phyloP scores from a whole-genome alignment of 202 grass and related monocot species.

The Elaeis oleifera region DNA sequence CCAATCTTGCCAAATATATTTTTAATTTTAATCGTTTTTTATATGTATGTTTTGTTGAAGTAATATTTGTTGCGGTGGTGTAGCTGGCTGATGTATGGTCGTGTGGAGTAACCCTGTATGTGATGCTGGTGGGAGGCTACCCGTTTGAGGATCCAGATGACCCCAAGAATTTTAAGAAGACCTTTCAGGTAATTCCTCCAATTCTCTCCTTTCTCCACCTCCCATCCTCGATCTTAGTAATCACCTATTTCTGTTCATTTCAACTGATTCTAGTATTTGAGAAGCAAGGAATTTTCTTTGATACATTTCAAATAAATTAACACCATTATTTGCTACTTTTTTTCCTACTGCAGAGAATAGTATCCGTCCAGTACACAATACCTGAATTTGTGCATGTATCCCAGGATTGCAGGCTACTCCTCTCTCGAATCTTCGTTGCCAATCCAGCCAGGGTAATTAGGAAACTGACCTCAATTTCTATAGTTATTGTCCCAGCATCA shows the following conservation, averaged over 20 bases:
- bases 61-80: conserved; percentile 20
- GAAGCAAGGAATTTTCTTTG: too few species aligned
- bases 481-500: background rate
- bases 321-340: background rate
- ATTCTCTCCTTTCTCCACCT: background rate
- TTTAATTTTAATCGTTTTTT: background rate
- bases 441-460: conserved; percentile 62
- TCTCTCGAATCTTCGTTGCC: conserved; percentile 73
- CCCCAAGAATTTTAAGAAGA: conserved; percentile 93
- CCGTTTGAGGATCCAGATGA: conserved; percentile 92
- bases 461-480: background rate
- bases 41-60: conserved; percentile 5
- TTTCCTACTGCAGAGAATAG: conserved; percentile 66
- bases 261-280: too few species aligned
- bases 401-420: conserved; percentile 79
- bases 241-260: too few species aligned
- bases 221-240: too few species aligned
- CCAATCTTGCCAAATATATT: too few species aligned
- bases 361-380: conserved; percentile 88
- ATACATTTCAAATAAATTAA: too few species aligned
- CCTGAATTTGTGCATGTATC: conserved; percentile 87
- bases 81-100: conserved; percentile 96
- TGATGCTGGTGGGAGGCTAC: conserved; percentile 90
- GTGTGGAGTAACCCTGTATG: conserved; percentile 88
- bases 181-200: conserved; percentile 55